phyloP scores from a whole-genome alignment of 2,329 filamentous ascomycete species.

The Trichoderma aggressivum region DNA sequence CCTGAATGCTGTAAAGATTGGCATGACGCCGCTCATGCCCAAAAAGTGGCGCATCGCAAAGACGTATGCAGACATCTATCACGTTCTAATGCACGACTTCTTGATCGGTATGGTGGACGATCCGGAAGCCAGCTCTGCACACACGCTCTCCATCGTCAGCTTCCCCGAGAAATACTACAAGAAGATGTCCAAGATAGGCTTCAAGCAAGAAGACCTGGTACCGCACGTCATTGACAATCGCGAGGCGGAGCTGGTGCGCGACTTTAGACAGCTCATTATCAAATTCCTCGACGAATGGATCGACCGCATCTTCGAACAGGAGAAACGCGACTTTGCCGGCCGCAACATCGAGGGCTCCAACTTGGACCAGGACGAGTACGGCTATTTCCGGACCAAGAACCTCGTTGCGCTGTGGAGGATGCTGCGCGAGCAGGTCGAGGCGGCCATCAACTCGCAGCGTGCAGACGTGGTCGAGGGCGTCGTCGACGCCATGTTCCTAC shows the following conservation, averaged over 20 bases:
- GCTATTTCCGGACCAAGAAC: constrained; percentile 88
- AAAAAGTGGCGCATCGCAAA: constrained; percentile 95
- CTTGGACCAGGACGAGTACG: constrained; percentile 82
- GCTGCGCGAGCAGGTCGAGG: constrained; percentile 86
- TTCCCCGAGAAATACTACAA: constrained; percentile 96
- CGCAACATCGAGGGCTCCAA: constrained; percentile 70
- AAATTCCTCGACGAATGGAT: constrained; percentile 97
- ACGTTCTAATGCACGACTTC: constrained; percentile 93
- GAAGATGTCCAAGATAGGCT: constrained; percentile 90
- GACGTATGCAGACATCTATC: constrained; percentile 87
- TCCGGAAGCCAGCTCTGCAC: constrained; percentile 75
- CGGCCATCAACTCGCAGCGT: constrained; percentile 79
- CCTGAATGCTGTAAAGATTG: constrained; percentile 87
- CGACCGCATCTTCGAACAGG: constrained; percentile 81
- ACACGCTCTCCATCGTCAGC: constrained; percentile 87
- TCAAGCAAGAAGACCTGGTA: constrained; percentile 69
- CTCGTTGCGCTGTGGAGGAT: constrained; percentile 96
- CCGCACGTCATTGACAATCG: constrained; percentile 89
- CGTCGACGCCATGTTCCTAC: constrained; percentile 90
- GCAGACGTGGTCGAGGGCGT: constrained; percentile 92
- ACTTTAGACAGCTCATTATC: constrained; percentile 94
- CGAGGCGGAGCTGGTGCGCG: constrained; percentile 83
- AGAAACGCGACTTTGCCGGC: constrained; percentile 76
- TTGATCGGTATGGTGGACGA: constrained; percentile 80
- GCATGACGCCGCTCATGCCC: constrained; percentile 88